phyloP scores from a whole-genome alignment of 495 filamentous ascomycete genomes.

The Penicillium canariense region DNA sequence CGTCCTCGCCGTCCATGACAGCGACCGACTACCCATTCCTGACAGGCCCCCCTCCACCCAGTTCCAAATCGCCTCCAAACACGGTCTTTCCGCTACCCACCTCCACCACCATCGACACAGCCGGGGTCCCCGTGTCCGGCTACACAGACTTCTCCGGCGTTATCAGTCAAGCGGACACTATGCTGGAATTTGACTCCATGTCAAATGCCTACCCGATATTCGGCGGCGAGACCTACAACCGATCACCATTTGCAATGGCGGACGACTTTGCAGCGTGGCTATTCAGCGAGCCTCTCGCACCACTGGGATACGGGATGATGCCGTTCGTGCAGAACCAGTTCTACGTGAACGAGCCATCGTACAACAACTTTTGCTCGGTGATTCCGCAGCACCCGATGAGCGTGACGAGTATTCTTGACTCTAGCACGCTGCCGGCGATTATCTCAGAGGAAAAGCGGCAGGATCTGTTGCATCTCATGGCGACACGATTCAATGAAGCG shows the following conservation, averaged over 20 bases:
- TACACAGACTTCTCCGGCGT: slow-evolving; percentile 29
- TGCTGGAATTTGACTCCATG: slow-evolving; percentile 59
- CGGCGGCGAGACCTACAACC: slow-evolving; percentile 73
- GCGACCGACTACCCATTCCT: slow-evolving; percentile 20
- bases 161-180: slow-evolving; percentile 18
- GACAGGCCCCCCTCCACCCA: slow-evolving; percentile 14
- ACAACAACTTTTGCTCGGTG: slow-evolving; percentile 36
- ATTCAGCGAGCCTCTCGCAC: slow-evolving; percentile 64
- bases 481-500: slow-evolving; percentile 75
- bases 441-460: slow-evolving; percentile 86
- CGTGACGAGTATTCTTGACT: slow-evolving; percentile 84
- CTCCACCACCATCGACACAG: slow-evolving; percentile 27
- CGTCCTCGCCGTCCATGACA: slow-evolving; percentile 23
- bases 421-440: slow-evolving; percentile 71
- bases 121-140: slow-evolving; percentile 18
- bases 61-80: slow-evolving; percentile 18
- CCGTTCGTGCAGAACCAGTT: slow-evolving; percentile 40
- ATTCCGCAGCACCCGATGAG: slow-evolving; percentile 75
- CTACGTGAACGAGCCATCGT: slow-evolving; percentile 41
- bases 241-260: slow-evolving; percentile 84
- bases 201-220: slow-evolving; percentile 79
- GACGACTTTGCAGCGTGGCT: slow-evolving; percentile 92
- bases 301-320: slow-evolving; percentile 39
- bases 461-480: slow-evolving; percentile 83
- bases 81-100: slow-evolving; percentile 24